Evolutionary conservation across 768 basidiomycete genomes (phyloP).

Genomic region (Scleroderma bovista): DNA sequence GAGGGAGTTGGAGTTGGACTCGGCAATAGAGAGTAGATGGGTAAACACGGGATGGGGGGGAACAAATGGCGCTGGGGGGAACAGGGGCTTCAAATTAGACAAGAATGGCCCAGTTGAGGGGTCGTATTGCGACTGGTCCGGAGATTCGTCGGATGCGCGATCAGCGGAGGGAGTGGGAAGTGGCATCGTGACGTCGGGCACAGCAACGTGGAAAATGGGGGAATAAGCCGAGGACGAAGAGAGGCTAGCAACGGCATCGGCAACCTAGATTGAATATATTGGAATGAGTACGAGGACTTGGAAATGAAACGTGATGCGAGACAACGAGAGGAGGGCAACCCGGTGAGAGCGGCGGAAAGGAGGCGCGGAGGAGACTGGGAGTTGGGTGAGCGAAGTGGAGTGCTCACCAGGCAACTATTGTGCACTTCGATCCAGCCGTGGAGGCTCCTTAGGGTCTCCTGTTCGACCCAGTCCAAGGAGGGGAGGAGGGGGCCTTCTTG

Average conservation of each 20-base stretch:
- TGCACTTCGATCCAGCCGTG: constrained; percentile 74
- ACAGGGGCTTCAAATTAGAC: constrained; percentile 52
- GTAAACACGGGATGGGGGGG: constrained; percentile 68
- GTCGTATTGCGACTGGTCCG: constrained; percentile 19
- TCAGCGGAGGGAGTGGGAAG: constrained; percentile 22
- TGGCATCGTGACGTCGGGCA: constrained; percentile 28
- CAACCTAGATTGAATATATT: constrained; percentile 13
- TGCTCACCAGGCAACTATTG: constrained; percentile 61
- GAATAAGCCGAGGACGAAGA: constrained; percentile 41
- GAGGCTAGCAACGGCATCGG: constrained; percentile 19
- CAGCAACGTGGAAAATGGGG: constrained; percentile 39
- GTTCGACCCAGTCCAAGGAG: constrained; percentile 72
- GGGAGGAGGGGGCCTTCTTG: constrained; percentile 64
- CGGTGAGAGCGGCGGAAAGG: background rate
- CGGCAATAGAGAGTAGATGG: constrained; percentile 57
- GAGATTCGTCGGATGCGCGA: constrained; percentile 20
- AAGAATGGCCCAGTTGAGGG: constrained; percentile 35
- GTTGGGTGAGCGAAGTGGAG: no score
- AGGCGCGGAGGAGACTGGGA: background rate
- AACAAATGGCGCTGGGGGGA: constrained; percentile 72
- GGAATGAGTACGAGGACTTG: background rate
- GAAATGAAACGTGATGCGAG: background rate
- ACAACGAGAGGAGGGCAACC: background rate
- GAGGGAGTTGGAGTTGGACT: constrained; percentile 46
- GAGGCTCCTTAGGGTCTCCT: constrained; percentile 59